These are phyloP conservation scores for Aspergillus latus DNA, from an alignment of 2,329 filamentous ascomycete genomes.

Conservation along the genomic window DNA sequence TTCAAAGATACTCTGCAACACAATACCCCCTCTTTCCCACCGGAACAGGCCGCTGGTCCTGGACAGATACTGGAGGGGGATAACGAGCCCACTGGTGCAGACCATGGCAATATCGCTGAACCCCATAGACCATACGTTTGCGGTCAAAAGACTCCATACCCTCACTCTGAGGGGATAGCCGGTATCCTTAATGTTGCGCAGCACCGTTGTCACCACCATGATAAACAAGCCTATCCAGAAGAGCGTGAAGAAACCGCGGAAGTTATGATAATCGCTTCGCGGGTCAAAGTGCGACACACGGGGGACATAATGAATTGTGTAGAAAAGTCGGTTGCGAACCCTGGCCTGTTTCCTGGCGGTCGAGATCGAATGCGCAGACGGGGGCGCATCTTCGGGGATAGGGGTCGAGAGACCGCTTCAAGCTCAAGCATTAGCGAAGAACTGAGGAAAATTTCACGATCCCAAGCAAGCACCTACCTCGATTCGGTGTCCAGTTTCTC, in stretches of 20 bases:
- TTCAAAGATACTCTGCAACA: conserved; percentile 81
- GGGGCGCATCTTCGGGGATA: conserved; percentile 84
- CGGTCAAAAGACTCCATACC: conserved; percentile 84
- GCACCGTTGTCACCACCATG: conserved; percentile 92
- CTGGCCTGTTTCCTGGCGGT: conserved; percentile 79
- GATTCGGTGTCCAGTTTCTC: conserved; percentile 35
- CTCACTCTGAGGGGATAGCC: conserved; percentile 80
- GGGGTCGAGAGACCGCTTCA: conserved; percentile 78
- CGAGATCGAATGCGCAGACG: conserved; percentile 82
- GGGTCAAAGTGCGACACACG: conserved; percentile 96
- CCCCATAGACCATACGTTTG: conserved; percentile 84
- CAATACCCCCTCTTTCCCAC: conserved; percentile 77
- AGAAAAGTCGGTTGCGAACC: conserved; percentile 81
- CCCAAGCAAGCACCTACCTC: conserved; percentile 32
- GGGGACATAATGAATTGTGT: conserved; percentile 85
- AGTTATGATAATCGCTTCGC: conserved; percentile 86
- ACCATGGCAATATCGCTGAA: conserved; percentile 86
- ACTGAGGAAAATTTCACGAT: background rate
- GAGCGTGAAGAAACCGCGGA: conserved; percentile 94
- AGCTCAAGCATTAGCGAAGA: background rate
- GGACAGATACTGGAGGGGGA: conserved; percentile 72
- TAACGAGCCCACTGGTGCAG: conserved; percentile 65
- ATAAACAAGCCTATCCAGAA: conserved; percentile 98
- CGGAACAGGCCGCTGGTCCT: conserved; percentile 60
- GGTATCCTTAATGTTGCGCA: conserved; percentile 91